phyloP scores from a whole-genome alignment of 768 basidiomycete genomes.

The Amylocystis lapponica region DNA sequence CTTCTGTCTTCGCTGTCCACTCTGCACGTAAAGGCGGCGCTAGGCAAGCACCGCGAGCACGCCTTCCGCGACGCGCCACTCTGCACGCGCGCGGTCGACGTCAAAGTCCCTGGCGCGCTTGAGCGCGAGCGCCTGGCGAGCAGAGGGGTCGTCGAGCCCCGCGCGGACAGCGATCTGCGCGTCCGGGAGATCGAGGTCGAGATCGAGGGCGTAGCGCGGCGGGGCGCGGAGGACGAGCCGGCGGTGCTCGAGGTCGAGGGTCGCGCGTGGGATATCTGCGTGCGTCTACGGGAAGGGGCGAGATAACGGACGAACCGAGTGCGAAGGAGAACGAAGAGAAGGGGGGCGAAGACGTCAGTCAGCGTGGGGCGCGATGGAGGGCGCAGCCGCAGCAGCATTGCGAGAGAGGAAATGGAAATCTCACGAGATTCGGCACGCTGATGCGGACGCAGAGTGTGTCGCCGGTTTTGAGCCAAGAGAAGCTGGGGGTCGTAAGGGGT shows the following conservation, averaged over 20 bases:
- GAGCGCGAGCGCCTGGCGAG: slow-evolving; percentile 36
- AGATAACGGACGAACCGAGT: too few species aligned
- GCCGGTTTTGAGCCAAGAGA: slow-evolving; percentile 52
- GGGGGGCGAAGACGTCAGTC: not conserved
- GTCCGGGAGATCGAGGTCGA: slow-evolving; percentile 53
- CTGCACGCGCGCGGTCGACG: slow-evolving; percentile 56
- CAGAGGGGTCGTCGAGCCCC: slow-evolving; percentile 8
- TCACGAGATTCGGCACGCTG: slow-evolving; percentile 52
- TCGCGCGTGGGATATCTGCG: slow-evolving; percentile 37
- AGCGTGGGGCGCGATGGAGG: not conserved
- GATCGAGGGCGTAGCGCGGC: slow-evolving; percentile 42
- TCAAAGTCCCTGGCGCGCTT: slow-evolving; percentile 56
- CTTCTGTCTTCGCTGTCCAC: not conserved
- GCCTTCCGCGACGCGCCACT: slow-evolving; percentile 59
- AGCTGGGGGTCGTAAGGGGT: not conserved
- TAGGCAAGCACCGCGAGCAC: slow-evolving; percentile 41
- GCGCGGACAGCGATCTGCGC: slow-evolving; percentile 36
- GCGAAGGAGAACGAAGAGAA: slow-evolving; percentile 6
- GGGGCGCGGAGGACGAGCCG: slow-evolving; percentile 52
- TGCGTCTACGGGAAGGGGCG: slow-evolving; percentile 34
- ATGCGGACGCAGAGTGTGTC: slow-evolving; percentile 39
- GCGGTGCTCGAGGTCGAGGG: slow-evolving; percentile 61
- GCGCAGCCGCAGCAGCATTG: too few species aligned
- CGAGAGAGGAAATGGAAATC: too few species aligned
- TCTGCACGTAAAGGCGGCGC: too few species aligned